Evolutionary conservation across 371 early-diverging fungal genomes (phyloP).

Genomic region (Coemansia sp.): DNA sequence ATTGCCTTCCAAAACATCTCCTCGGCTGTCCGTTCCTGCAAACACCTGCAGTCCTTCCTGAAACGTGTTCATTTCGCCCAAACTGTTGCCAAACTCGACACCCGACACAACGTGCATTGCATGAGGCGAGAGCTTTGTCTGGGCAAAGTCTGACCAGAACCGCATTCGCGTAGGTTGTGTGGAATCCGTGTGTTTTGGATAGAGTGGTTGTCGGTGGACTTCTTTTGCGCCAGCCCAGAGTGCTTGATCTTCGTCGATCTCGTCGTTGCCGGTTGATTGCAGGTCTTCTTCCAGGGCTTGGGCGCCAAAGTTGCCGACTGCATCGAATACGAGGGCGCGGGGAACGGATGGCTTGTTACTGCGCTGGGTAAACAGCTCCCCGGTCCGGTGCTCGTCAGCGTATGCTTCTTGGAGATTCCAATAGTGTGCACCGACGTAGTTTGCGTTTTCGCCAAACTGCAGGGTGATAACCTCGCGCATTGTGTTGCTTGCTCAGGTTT

Average conservation of each 20-base stretch:
- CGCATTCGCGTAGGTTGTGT: neutral
- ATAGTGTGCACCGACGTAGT: slow-evolving; percentile 86
- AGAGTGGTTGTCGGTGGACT: slow-evolving; percentile 17
- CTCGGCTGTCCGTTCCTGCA: slow-evolving; percentile 61
- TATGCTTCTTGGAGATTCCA: slow-evolving; percentile 81
- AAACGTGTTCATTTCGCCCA: slow-evolving; percentile 72
- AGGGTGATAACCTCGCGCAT: slow-evolving; percentile 87
- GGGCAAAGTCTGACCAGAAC: slow-evolving; percentile 81
- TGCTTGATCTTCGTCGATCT: slow-evolving; percentile 7
- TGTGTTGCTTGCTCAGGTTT: neutral
- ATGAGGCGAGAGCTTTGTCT: slow-evolving; percentile 70
- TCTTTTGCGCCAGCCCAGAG: slow-evolving; percentile 17
- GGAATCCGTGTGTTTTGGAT: neutral
- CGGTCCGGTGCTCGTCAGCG: neutral
- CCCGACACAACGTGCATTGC: slow-evolving; percentile 63
- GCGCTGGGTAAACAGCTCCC: slow-evolving; percentile 5
- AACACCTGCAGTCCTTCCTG: slow-evolving; percentile 72
- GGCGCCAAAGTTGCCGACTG: slow-evolving; percentile 60
- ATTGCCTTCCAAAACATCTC: slow-evolving; percentile 72
- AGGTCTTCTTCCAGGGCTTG: slow-evolving; percentile 1
- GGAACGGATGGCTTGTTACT: slow-evolving; percentile 50
- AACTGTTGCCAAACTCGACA: slow-evolving; percentile 65
- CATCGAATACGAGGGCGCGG: slow-evolving; percentile 72
- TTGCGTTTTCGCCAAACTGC: slow-evolving; percentile 82
- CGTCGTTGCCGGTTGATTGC: slow-evolving; percentile 15